These are phyloP conservation scores for Colletotrichum shisoi DNA, from an alignment of 2,329 filamentous ascomycete species.

Conservation along the genomic window DNA sequence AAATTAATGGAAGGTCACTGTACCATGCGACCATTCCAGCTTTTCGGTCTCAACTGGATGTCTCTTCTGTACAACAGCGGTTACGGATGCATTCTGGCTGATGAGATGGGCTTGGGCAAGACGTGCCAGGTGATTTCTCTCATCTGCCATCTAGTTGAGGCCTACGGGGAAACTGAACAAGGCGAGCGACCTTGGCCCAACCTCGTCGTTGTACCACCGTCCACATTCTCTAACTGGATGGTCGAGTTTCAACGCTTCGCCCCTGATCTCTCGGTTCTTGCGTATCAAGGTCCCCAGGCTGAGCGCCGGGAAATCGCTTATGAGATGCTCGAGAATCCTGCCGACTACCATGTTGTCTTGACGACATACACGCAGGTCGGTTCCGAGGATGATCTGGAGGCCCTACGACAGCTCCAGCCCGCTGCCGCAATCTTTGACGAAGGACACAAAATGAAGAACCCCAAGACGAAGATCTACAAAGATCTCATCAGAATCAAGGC, in stretches of 20 bases:
- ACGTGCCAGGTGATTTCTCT: constrained; percentile 97
- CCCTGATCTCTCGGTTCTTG: constrained; percentile 76
- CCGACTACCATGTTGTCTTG: constrained; percentile 69
- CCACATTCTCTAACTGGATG: constrained; percentile 95
- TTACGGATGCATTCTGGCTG: constrained; percentile 89
- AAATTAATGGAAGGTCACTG: constrained; percentile 77
- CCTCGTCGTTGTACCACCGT: constrained; percentile 88
- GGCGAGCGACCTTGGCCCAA: constrained; percentile 69
- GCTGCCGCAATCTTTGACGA: constrained; percentile 84
- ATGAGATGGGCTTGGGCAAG: constrained; percentile 97
- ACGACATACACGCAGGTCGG: constrained; percentile 68
- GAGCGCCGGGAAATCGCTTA: constrained; percentile 74
- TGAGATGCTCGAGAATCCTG: constrained; percentile 68
- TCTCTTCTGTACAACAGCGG: constrained; percentile 79
- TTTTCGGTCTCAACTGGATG: constrained; percentile 96
- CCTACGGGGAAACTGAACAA: constrained; percentile 52
- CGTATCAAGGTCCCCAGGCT: constrained; percentile 70
- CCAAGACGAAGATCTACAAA: constrained; percentile 80
- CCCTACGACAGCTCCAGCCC: constrained; percentile 58
- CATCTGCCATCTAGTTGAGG: constrained; percentile 80
- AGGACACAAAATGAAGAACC: constrained; percentile 91
- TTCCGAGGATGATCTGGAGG: constrained; percentile 59
- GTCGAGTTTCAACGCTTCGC: constrained; percentile 90
- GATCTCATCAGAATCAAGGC: constrained; percentile 79
- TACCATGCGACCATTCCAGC: constrained; percentile 88